A percentile compares a stretch with the other conserved stretches of the same genome.
Conservation (phyloP, 306 rosid genomes). For the Macrotyloma uniflorum region DNA sequence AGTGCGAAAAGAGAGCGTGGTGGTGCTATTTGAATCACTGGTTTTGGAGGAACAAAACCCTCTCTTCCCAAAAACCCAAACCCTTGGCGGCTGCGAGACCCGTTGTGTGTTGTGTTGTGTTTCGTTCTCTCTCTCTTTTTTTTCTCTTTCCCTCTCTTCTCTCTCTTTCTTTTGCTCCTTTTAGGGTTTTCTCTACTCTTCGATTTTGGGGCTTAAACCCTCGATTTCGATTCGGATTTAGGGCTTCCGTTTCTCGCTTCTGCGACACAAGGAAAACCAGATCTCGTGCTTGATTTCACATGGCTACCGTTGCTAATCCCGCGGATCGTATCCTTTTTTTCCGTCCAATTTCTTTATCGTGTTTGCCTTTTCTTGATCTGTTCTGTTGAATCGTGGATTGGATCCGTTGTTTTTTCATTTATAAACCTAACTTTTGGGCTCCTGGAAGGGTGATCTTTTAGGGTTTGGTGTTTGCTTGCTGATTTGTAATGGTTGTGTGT, state of each 20-base stretch:
- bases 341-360: background rate
- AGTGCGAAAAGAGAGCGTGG: constrained; percentile 51
- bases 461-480: background rate
- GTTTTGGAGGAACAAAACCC: constrained; percentile 84
- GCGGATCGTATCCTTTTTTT: constrained; percentile 88
- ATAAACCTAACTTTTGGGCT: background rate
- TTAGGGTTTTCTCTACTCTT: constrained; percentile 55
- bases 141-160: constrained; percentile 16
- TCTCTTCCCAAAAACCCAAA: constrained; percentile 84
- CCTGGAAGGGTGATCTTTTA: background rate
- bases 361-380: constrained; percentile 37
- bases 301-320: constrained; percentile 88
- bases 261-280: constrained; percentile 33
- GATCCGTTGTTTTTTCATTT: constrained; percentile 27
- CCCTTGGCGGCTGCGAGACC: constrained; percentile 99
- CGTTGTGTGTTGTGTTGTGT: constrained; percentile 35
- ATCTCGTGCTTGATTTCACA: constrained; percentile 54
- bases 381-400: constrained; percentile 1
- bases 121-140: background rate
- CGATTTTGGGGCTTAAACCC: constrained; percentile 47
- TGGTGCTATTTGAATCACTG: constrained; percentile 99
- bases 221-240: constrained; percentile 40
- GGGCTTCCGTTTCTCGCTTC: constrained; percentile 14
- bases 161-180: background rate
- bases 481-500: background rate